phyloP scores from a whole-genome alignment of 148 eudicot genomes.

The Dysphania ambrosioides region DNA sequence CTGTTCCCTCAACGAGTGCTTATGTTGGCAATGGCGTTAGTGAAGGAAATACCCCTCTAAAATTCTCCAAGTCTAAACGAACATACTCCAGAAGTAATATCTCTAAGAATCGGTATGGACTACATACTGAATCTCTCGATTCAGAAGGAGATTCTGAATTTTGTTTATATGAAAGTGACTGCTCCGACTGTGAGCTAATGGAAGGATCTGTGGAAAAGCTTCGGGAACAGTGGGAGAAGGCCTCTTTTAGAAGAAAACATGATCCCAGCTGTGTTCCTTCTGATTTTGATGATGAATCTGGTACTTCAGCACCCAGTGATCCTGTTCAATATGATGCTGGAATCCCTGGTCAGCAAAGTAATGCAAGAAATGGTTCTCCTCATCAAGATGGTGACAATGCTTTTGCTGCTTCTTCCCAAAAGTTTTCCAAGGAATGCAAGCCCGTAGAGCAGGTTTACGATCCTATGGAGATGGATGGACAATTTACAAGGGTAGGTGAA shows the following conservation, averaged over 20 bases:
- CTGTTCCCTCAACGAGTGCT: slow-evolving; percentile 13
- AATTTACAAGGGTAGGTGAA: not conserved
- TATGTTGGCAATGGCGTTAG: slow-evolving; percentile 36
- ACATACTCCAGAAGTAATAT: slow-evolving; percentile 62
- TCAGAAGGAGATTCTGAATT: slow-evolving; percentile 38
- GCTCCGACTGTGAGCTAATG: slow-evolving; percentile 62
- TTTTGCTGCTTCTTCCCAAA: slow-evolving; percentile 1
- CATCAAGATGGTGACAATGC: slow-evolving; percentile 6
- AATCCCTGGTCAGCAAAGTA: slow-evolving; percentile 15
- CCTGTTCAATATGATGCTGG: slow-evolving; percentile 23
- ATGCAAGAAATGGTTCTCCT: not conserved
- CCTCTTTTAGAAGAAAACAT: not conserved
- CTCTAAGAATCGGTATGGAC: slow-evolving; percentile 46
- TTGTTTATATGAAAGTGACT: slow-evolving; percentile 53
- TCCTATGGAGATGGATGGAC: slow-evolving; percentile 12
- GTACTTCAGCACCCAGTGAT: slow-evolving; percentile 21
- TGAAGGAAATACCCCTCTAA: slow-evolving; percentile 54
- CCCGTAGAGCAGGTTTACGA: slow-evolving; percentile 4
- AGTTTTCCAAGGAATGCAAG: slow-evolving; percentile 1
- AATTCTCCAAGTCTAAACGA: slow-evolving; percentile 65
- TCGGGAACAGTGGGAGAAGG: slow-evolving; percentile 67
- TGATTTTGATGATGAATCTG: not conserved
- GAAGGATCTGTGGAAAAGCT: slow-evolving; percentile 57
- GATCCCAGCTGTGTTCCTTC: not conserved
- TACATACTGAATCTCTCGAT: slow-evolving; percentile 39